These are phyloP conservation scores for Flammula alnicola DNA, from an alignment of 1,284 basidiomycete species.

Conservation along the genomic window DNA sequence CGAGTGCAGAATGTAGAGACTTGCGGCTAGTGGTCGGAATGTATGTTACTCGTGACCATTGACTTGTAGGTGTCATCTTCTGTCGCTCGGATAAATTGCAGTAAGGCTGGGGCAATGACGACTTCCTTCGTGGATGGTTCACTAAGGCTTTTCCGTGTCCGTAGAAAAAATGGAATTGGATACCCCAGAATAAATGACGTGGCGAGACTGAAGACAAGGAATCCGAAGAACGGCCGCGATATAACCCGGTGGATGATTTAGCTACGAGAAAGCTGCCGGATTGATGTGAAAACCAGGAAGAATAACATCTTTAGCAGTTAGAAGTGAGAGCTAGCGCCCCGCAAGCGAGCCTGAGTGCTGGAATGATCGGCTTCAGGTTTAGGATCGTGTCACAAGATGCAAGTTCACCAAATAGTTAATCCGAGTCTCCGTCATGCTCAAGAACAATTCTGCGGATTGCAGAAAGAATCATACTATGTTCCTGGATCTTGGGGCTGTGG, in stretches of 20 bases:
- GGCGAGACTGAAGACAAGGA: constrained; percentile 11
- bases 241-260: constrained; percentile 29
- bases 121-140: not conserved
- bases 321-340: not conserved
- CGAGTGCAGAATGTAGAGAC: not conserved
- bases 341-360: constrained; percentile 6
- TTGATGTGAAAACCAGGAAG: constrained; percentile 3
- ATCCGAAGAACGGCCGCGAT: constrained; percentile 38
- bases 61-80: constrained; percentile 1
- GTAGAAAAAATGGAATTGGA: not conserved
- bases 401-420: constrained; percentile 11
- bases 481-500: constrained; percentile 13
- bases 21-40: constrained; percentile 23
- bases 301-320: not conserved
- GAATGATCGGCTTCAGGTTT: constrained; percentile 7
- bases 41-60: constrained; percentile 19
- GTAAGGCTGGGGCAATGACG: not conserved
- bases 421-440: constrained; percentile 10
- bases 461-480: constrained; percentile 9
- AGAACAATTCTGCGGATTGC: not conserved
- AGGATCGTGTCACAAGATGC: constrained; percentile 13
- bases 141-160: not conserved
- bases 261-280: constrained; percentile 13
- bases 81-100: constrained; percentile 22
- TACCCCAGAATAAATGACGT: constrained; percentile 22